A percentile compares a stretch with the other conserved stretches of the same genome.
phyloP scores from a whole-genome alignment of 164 flowering plant species.

The Liquidambar formosana region DNA sequence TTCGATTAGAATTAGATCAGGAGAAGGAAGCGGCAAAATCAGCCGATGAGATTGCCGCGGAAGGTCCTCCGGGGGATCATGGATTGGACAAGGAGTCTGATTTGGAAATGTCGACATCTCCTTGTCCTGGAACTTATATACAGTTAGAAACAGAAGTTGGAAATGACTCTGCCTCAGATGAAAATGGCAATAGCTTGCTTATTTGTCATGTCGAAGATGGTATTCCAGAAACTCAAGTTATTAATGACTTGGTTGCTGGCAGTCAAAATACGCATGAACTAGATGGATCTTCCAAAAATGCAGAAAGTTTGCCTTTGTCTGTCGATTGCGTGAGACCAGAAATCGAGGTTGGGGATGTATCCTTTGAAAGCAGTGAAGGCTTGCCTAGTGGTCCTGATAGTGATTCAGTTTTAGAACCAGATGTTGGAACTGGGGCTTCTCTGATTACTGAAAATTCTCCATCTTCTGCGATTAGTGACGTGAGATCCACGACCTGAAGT shows the following conservation, averaged over 20 bases:
- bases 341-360: neutral
- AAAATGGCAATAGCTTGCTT: conserved; percentile 4
- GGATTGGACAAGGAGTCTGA: neutral
- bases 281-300: neutral
- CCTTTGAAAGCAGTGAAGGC: conserved; percentile 3
- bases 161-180: neutral
- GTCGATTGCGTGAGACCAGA: neutral
- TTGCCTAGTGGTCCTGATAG: neutral
- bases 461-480: neutral
- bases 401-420: neutral
- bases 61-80: conserved; percentile 4
- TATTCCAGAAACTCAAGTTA: conserved; percentile 1
- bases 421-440: neutral
- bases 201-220: neutral
- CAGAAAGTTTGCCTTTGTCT: neutral
- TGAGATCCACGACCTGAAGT: neutral
- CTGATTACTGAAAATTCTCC: neutral
- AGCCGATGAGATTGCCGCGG: neutral
- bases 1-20: conserved; percentile 10
- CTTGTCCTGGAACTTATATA: neutral
- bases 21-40: conserved; percentile 1
- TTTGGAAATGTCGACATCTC: neutral
- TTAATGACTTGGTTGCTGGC: conserved; percentile 4
- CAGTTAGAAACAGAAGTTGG: neutral
- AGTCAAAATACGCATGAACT: neutral